These are phyloP conservation scores for Lactarius akahatsu DNA, from an alignment of 768 basidiomycete genomes.

Conservation along the genomic window DNA sequence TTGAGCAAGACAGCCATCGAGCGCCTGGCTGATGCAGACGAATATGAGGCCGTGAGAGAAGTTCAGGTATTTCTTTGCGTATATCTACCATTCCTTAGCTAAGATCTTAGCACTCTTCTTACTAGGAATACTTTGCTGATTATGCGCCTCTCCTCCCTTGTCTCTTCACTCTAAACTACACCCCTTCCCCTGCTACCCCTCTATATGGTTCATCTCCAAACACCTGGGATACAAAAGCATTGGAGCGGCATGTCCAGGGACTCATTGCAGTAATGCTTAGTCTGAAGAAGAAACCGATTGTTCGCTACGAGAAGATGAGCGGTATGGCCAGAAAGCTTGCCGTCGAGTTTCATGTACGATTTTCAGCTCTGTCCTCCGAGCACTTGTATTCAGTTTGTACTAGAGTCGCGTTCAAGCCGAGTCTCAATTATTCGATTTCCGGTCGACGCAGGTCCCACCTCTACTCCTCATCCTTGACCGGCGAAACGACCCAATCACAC, in stretches of 20 bases:
- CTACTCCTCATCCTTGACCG: slow-evolving; percentile 90
- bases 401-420: slow-evolving; percentile 82
- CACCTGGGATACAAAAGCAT: slow-evolving; percentile 70
- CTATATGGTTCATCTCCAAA: slow-evolving; percentile 72
- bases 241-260: slow-evolving; percentile 77
- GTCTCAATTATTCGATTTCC: slow-evolving; percentile 86
- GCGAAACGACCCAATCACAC: slow-evolving; percentile 96
- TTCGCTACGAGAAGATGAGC: slow-evolving; percentile 93
- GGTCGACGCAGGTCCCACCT: slow-evolving; percentile 84
- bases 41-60: slow-evolving; percentile 94
- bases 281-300: slow-evolving; percentile 92
- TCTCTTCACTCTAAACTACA: slow-evolving; percentile 83
- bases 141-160: slow-evolving; percentile 85
- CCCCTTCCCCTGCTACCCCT: slow-evolving; percentile 58
- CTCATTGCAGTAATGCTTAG: slow-evolving; percentile 86
- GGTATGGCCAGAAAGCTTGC: slow-evolving; percentile 89
- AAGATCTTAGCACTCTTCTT: slow-evolving; percentile 16
- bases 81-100: slow-evolving; percentile 21
- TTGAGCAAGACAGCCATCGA: slow-evolving; percentile 89
- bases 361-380: slow-evolving; percentile 5
- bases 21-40: slow-evolving; percentile 88
- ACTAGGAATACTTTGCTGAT: slow-evolving; percentile 95
- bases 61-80: slow-evolving; percentile 68
- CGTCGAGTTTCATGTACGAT: slow-evolving; percentile 73
- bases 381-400: slow-evolving; percentile 20